These are phyloP conservation scores for Xylaria longipes DNA, from an alignment of 495 filamentous ascomycete species.

Conservation along the genomic window DNA sequence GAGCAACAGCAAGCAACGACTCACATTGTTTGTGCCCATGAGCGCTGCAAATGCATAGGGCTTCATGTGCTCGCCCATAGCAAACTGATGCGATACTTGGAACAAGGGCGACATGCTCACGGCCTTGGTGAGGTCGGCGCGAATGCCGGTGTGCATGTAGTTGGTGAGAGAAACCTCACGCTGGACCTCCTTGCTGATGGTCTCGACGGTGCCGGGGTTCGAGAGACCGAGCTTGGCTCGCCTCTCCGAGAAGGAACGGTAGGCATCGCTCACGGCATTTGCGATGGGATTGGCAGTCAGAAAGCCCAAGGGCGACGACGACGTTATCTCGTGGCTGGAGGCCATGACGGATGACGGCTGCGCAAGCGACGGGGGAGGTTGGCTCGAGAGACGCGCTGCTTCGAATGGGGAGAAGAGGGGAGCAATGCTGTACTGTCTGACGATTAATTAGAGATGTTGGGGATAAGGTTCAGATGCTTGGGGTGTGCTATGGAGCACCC, in stretches of 20 bases:
- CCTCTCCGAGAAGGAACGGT: constrained; percentile 81
- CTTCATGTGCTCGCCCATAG: constrained; percentile 87
- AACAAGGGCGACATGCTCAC: constrained; percentile 93
- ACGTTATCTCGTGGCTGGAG: constrained; percentile 43
- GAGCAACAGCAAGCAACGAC: constrained; percentile 38
- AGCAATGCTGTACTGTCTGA: neutral
- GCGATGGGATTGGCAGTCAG: constrained; percentile 75
- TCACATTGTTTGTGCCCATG: constrained; percentile 89
- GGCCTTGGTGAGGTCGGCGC: constrained; percentile 93
- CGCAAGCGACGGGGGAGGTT: constrained; percentile 29
- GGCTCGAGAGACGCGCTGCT: constrained; percentile 9
- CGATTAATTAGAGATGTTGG: neutral
- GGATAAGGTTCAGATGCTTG: constrained; percentile 11
- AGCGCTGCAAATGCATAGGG: constrained; percentile 95
- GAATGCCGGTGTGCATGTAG: constrained; percentile 92
- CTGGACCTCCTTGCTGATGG: constrained; percentile 88
- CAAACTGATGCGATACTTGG: constrained; percentile 95
- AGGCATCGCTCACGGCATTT: constrained; percentile 74
- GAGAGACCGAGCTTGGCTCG: constrained; percentile 85
- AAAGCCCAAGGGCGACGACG: constrained; percentile 66
- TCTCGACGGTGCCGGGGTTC: constrained; percentile 92
- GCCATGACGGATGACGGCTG: constrained; percentile 46
- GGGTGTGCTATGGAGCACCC: constrained; percentile 4
- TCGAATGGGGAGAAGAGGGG: neutral
- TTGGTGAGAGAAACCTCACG: constrained; percentile 94